These are phyloP conservation scores for Crotalaria pallida DNA, from an alignment of 306 rosid species.

Conservation along the genomic window DNA sequence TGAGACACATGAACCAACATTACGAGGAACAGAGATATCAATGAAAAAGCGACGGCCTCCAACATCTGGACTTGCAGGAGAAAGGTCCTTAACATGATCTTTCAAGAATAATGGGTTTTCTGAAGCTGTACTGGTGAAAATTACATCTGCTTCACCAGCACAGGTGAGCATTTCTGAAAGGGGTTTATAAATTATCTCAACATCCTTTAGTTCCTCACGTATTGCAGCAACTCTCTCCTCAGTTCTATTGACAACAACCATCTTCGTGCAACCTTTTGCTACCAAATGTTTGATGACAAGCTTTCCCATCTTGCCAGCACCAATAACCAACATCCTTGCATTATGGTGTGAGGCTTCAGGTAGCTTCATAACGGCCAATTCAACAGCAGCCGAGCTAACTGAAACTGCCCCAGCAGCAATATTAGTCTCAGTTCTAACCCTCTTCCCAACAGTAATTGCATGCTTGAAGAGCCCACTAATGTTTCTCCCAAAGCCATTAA, in stretches of 20 bases:
- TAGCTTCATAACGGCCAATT: constrained; percentile 86
- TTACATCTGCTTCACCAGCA: constrained; percentile 71
- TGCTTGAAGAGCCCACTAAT: constrained; percentile 96
- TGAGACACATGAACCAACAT: constrained; percentile 81
- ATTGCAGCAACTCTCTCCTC: constrained; percentile 86
- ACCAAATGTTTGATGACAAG: constrained; percentile 94
- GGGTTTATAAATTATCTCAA: constrained; percentile 83
- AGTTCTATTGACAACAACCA: constrained; percentile 86
- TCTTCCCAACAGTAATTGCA: constrained; percentile 93
- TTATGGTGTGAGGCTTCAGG: constrained; percentile 60
- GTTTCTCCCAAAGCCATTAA: constrained; percentile 89
- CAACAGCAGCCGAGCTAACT: constrained; percentile 97
- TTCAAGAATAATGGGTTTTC: constrained; percentile 77
- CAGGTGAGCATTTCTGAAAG: constrained; percentile 76
- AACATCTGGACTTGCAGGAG: constrained; percentile 55
- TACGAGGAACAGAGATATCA: constrained; percentile 93
- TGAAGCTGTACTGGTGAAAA: constrained; percentile 94
- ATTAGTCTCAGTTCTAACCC: constrained; percentile 95
- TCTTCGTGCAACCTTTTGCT: constrained; percentile 80
- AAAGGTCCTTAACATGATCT: constrained; percentile 67
- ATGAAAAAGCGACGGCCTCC: constrained; percentile 71
- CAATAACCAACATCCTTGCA: constrained; percentile 77
- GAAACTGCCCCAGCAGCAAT: constrained; percentile 98
- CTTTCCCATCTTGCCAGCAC: constrained; percentile 99
- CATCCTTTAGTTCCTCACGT: constrained; percentile 58